These are phyloP conservation scores for Strobilomyces echinocephalus DNA, from an alignment of 768 basidiomycete genomes.

Conservation along the genomic window DNA sequence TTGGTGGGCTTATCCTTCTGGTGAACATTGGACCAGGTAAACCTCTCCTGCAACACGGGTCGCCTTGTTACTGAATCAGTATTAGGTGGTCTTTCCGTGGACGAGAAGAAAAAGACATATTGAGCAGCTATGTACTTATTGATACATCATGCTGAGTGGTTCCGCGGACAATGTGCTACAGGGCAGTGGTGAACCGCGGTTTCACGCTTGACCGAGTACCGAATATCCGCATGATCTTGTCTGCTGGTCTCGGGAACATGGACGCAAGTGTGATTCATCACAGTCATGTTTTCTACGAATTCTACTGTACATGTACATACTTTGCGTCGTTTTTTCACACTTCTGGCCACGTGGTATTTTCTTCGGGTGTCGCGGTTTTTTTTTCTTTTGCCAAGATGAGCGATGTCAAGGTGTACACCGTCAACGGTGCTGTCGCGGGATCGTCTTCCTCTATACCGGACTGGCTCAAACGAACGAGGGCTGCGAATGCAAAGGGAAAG, in stretches of 20 bases:
- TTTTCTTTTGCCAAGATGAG: slow-evolving; percentile 19
- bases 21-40: slow-evolving; percentile 97
- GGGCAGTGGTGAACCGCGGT: slow-evolving; percentile 9
- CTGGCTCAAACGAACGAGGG: slow-evolving; percentile 80
- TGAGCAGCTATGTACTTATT: slow-evolving; percentile 26
- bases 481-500: slow-evolving; percentile 51
- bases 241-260: neutral
- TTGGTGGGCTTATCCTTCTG: slow-evolving; percentile 93
- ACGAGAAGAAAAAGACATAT: slow-evolving; percentile 98
- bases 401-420: slow-evolving; percentile 85
- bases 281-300: neutral
- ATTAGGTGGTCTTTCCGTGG: slow-evolving; percentile 87
- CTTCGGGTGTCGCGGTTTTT: neutral
- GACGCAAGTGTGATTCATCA: neutral
- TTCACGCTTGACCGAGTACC: slow-evolving; percentile 10
- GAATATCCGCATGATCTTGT: slow-evolving; percentile 17
- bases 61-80: neutral
- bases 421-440: slow-evolving; percentile 85
- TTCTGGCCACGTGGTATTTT: slow-evolving; percentile 17
- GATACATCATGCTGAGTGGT: neutral
- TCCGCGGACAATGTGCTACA: neutral
- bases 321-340: neutral
- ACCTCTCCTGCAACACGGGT: slow-evolving; percentile 10
- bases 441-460: slow-evolving; percentile 91
- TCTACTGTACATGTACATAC: neutral